Conservation (phyloP, 2,329 filamentous ascomycete genomes). For the Fusarium sp. region DNA sequence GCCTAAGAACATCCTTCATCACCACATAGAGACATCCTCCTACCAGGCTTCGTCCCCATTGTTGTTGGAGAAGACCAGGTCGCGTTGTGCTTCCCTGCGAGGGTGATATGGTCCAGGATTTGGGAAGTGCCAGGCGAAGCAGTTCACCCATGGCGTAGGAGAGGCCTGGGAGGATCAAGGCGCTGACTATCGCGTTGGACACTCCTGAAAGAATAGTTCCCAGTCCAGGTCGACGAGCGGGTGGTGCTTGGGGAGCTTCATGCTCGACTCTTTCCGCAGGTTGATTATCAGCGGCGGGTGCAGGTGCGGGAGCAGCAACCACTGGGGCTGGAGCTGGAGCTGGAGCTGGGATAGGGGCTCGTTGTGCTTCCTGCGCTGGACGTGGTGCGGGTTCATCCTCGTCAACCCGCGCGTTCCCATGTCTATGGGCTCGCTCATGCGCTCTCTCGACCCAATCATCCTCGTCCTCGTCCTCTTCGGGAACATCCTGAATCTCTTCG, state of each 20-base stretch:
- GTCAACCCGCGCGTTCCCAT: constrained; percentile 7
- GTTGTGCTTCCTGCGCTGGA: constrained; percentile 4
- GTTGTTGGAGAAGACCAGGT: constrained; percentile 79
- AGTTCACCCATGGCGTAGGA: constrained; percentile 82
- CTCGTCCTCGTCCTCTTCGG: constrained; percentile 54
- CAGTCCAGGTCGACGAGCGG: constrained; percentile 47
- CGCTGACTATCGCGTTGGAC: constrained; percentile 62
- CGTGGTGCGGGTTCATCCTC: constrained; percentile 1
- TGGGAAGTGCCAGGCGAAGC: constrained; percentile 75
- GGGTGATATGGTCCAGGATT: constrained; percentile 67
- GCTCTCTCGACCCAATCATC: constrained; percentile 45
- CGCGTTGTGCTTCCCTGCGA: constrained; percentile 47
- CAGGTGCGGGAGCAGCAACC: background rate
- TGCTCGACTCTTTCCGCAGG: constrained; percentile 35
- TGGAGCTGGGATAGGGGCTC: background rate
- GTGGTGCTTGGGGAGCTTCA: constrained; percentile 50
- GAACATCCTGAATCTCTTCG: constrained; percentile 53
- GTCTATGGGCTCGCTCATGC: constrained; percentile 28
- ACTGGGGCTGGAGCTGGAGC: background rate
- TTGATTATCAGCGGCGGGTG: background rate
- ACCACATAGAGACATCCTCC: constrained; percentile 92
- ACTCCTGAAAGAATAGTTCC: constrained; percentile 54
- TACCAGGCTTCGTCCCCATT: constrained; percentile 89
- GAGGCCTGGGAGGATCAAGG: constrained; percentile 82
- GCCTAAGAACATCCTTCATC: constrained; percentile 73